Evolutionary conservation across 2,329 filamentous ascomycete species (phyloP).

Genomic region (Talaromyces pinophilus): DNA sequence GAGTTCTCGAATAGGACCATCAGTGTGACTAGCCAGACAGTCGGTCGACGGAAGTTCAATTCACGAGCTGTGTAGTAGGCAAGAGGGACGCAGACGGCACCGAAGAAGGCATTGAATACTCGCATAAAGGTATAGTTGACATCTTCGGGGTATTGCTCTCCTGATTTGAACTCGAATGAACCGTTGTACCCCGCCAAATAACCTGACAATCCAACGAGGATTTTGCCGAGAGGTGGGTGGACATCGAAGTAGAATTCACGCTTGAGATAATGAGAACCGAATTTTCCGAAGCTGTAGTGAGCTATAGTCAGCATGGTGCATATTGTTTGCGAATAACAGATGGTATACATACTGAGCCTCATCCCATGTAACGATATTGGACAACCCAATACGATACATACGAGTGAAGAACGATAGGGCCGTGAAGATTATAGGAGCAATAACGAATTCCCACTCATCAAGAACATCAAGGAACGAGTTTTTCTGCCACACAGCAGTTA

Average conservation of each 20-base stretch:
- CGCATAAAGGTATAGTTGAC: slow-evolving; percentile 99
- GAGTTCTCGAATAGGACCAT: slow-evolving; percentile 99
- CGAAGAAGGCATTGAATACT: slow-evolving; percentile 93
- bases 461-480: slow-evolving; percentile 42
- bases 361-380: slow-evolving; percentile 73
- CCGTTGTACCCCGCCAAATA: slow-evolving; percentile 98
- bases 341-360: slow-evolving; percentile 65
- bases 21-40: slow-evolving; percentile 91
- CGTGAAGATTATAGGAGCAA: slow-evolving; percentile 66
- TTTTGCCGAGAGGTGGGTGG: slow-evolving; percentile 94
- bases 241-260: slow-evolving; percentile 99
- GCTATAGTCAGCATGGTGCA: neutral
- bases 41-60: slow-evolving; percentile 78
- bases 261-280: slow-evolving; percentile 98
- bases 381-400: slow-evolving; percentile 68
- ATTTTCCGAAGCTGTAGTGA: slow-evolving; percentile 63
- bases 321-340: no score
- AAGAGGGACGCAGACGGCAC: slow-evolving; percentile 85
- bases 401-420: slow-evolving; percentile 65
- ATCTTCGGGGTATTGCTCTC: slow-evolving; percentile 89
- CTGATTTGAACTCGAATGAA: slow-evolving; percentile 98
- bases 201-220: slow-evolving; percentile 94
- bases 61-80: slow-evolving; percentile 95
- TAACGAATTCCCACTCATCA: slow-evolving; percentile 63
- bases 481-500: slow-evolving; percentile 29